Conservation (phyloP, 306 rosid genomes). For the Trifolium dubium region DNA sequence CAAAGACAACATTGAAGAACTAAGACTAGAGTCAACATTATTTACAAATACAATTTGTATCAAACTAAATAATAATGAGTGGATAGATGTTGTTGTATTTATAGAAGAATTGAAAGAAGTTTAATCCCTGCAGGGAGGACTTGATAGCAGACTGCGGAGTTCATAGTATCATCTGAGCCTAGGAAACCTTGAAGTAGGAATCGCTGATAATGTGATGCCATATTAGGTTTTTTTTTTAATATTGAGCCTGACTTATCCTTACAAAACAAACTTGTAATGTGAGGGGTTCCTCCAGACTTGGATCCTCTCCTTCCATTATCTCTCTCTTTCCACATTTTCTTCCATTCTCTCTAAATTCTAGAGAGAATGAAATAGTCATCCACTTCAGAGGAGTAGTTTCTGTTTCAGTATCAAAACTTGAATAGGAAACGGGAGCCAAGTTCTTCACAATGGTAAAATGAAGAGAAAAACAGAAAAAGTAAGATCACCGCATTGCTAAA, state of each 20-base stretch:
- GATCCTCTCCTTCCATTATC: too few relatives aligned
- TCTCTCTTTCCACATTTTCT: too few relatives aligned
- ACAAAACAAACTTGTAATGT: not conserved
- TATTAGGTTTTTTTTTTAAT: too few relatives aligned
- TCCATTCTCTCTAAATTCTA: too few relatives aligned
- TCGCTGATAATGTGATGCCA: too few relatives aligned
- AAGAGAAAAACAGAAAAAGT: not conserved
- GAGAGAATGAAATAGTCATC: not conserved
- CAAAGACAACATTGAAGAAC: not conserved
- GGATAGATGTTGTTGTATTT: not conserved
- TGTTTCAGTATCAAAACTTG: not conserved
- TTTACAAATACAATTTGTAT: not conserved
- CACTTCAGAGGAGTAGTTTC: not conserved
- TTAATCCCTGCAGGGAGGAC: not conserved
- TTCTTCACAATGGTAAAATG: not conserved
- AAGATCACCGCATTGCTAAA: not conserved
- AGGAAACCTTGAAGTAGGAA: not conserved
- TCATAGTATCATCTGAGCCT: not conserved
- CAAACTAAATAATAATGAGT: not conserved
- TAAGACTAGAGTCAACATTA: not conserved
- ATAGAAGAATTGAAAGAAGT: not conserved
- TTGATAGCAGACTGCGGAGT: not conserved
- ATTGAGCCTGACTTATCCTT: too few relatives aligned
- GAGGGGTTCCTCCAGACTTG: not conserved
- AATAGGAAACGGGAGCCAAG: not conserved